phyloP scores from a whole-genome alignment of 2,329 filamentous ascomycete genomes.

The Pyricularia sp. region DNA sequence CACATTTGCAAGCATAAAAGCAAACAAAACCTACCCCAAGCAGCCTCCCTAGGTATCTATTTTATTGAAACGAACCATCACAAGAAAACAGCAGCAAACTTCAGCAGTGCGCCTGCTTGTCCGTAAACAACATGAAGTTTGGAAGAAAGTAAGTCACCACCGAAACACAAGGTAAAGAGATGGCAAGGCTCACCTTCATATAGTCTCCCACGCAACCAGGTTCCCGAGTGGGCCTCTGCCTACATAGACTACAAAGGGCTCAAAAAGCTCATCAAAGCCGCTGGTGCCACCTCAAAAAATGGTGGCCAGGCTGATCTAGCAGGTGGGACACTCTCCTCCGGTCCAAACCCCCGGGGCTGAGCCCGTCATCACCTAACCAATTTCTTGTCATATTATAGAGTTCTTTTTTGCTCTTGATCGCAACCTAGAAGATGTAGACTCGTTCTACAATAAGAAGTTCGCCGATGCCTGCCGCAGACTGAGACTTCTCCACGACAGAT shows the following conservation, averaged over 20 bases:
- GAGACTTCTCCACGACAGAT: conserved; percentile 78
- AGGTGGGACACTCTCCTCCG: conserved; percentile 50
- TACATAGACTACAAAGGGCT: conserved; percentile 89
- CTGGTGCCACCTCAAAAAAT: conserved; percentile 53
- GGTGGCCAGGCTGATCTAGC: conserved; percentile 79
- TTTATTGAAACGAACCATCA: background rate
- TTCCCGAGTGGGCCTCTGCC: conserved; percentile 74
- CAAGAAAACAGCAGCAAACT: background rate
- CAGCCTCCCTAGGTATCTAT: background rate
- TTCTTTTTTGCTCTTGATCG: conserved; percentile 96
- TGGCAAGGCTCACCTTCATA: background rate
- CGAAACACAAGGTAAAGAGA: background rate
- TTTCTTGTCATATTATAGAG: conserved; percentile 46
- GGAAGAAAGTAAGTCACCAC: conserved; percentile 21
- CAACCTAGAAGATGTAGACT: conserved; percentile 93
- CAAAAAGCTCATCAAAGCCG: conserved; percentile 90
- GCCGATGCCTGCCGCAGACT: conserved; percentile 75
- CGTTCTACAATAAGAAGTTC: conserved; percentile 95
- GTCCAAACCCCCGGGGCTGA: conserved; percentile 15
- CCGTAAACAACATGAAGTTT: conserved; percentile 21
- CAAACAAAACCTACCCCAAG: background rate
- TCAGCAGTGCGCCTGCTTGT: background rate
- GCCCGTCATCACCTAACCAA: conserved; percentile 27
- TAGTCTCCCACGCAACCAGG: conserved; percentile 65
- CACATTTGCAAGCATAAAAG: background rate